phyloP scores from a whole-genome alignment of 139 green algal species.

The Tetraselmis chui region DNA sequence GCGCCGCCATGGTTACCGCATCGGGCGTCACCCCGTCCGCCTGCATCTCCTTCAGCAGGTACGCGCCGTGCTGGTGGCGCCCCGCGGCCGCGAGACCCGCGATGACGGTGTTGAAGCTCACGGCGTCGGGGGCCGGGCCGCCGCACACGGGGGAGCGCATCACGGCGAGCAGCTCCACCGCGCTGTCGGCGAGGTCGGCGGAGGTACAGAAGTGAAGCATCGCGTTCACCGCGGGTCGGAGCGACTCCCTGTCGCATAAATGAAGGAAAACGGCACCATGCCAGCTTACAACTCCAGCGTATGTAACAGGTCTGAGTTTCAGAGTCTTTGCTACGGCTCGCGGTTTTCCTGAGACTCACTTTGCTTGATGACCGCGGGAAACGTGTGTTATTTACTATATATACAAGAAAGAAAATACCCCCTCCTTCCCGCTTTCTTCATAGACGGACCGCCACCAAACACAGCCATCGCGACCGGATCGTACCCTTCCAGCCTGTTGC shows the following conservation, averaged over 20 bases:
- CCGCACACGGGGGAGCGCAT: not conserved
- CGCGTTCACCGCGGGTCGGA: not conserved
- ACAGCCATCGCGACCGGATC: too few species aligned
- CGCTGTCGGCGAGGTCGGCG: not conserved
- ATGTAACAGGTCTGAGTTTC: too few species aligned
- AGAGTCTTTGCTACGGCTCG: too few species aligned
- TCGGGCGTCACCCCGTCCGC: not conserved
- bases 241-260: not conserved
- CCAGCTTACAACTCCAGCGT: too few species aligned
- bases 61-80: not conserved
- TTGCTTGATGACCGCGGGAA: too few species aligned
- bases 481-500: too few species aligned
- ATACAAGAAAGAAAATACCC: too few species aligned
- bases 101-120: conserved; percentile 4
- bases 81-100: not conserved
- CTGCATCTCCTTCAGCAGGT: not conserved
- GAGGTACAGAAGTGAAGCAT: not conserved
- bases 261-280: too few species aligned
- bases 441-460: too few species aligned
- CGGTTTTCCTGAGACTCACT: too few species aligned
- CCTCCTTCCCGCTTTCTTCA: too few species aligned
- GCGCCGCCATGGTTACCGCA: not conserved
- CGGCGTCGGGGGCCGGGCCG: not conserved
- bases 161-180: not conserved
- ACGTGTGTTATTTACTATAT: too few species aligned